phyloP scores from a whole-genome alignment of 164 flowering plant species.

The Malania oleifera region DNA sequence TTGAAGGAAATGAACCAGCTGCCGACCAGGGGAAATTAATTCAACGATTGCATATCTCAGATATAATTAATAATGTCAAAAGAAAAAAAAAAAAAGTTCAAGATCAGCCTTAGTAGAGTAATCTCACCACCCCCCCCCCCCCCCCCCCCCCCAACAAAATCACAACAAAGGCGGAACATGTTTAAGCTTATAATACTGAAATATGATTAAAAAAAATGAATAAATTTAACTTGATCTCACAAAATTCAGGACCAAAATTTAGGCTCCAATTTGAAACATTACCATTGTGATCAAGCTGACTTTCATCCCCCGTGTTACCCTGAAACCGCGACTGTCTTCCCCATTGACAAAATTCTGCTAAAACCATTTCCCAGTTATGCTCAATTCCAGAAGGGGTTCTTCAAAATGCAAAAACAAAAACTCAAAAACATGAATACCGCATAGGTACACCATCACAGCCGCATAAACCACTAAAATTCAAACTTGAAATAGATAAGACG shows the following conservation, averaged over 20 bases:
- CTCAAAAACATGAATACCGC: neutral
- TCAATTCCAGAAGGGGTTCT: conserved; percentile 2
- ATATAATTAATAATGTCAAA: too few species aligned
- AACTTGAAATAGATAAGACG: neutral
- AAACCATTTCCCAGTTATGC: conserved; percentile 2
- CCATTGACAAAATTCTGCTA: conserved; percentile 34
- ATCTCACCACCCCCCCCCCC: too few species aligned
- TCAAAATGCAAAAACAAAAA: neutral
- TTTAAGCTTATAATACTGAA: too few species aligned
- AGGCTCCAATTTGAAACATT: conserved; percentile 8
- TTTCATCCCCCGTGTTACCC: conserved; percentile 22
- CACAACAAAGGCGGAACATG: too few species aligned
- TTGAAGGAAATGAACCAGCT: neutral
- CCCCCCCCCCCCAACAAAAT: too few species aligned
- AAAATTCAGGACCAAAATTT: neutral
- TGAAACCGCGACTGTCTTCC: conserved; percentile 33
- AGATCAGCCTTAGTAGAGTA: too few species aligned
- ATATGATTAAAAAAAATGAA: too few species aligned
- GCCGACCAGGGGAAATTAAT: too few species aligned
- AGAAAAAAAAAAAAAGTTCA: too few species aligned
- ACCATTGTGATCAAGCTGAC: conserved; percentile 38
- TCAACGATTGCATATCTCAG: too few species aligned
- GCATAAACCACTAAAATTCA: neutral
- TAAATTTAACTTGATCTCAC: too few species aligned
- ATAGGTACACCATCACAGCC: neutral